Evolutionary conservation across 2,329 filamentous ascomycete genomes (phyloP), one percentile per base, ranked within the genome.

Genomic region (Sclerotinia nivalis): DNA sequence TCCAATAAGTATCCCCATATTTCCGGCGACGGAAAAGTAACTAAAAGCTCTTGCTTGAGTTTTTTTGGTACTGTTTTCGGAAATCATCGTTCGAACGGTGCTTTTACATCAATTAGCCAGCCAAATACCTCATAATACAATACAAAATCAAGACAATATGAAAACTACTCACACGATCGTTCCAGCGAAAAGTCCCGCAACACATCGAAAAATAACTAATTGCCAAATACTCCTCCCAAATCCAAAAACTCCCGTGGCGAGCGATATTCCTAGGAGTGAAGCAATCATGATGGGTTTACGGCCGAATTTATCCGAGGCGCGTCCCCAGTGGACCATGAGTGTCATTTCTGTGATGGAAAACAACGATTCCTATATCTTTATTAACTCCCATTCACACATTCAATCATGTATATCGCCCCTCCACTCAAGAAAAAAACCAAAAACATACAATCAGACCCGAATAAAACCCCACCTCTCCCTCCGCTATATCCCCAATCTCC

Each of bases 401-500:
- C 18, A 25, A 20, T 20, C 4, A 10, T 68, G 8, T 10, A 9
- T 12, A 34, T 37, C 34, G 7, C 20, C 12, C 5, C 1, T 8
- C 58, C 25, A 1, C 0, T 4, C 12, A 18, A 40, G 34, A 22
- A 37, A 37, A 62, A 69, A 40, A n/a, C 20, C 7, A 52, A 37
- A 50, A 45, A 72, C 71, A n/a, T 62, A 77, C 77, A 77, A 95
- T 93, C 18, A 93, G 81, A 2, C 92, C 92, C 70, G 85, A 88
- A 82, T 93, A 95, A 81, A 94, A 95, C 2, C 92, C 92, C 4
- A 93, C 88, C 78, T 93, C 89, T n/a, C 85, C 81, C 58, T 87
- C 82, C 1, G 83, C 78, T 2, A 95, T 80, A 15, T 83, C 76
- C 13, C 91, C 91, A 70, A 89, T 90, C 69, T 86, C 83, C 78